Evolutionary conservation across 352 stramenopile genomes (phyloP).

Genomic region (Globisporangium cederbergense): DNA sequence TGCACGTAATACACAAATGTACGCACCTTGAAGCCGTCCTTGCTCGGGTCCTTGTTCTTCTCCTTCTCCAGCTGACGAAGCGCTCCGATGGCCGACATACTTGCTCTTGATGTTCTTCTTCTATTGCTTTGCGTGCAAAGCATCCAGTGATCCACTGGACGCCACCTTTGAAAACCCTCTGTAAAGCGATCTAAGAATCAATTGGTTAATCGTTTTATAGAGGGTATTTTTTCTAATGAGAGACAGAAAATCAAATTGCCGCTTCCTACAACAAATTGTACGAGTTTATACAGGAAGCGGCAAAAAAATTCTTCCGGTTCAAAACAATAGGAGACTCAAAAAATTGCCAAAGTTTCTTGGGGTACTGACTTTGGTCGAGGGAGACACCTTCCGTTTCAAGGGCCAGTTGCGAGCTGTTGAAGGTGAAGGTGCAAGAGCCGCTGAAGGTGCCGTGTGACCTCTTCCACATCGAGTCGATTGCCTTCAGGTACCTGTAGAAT

Average conservation of each 20-base stretch:
- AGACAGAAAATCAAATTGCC: too few species aligned
- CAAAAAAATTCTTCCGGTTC: too few species aligned
- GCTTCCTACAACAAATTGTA: too few species aligned
- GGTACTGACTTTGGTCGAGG: too few species aligned
- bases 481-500: slow-evolving; percentile 3
- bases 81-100: slow-evolving; percentile 80
- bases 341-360: too few species aligned
- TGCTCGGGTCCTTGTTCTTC: slow-evolving; percentile 66
- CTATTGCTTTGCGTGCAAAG: slow-evolving; percentile 15
- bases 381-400: too few species aligned
- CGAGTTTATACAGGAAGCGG: too few species aligned
- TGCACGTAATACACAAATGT: too few species aligned
- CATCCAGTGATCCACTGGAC: neutral
- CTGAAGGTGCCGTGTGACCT: slow-evolving; percentile 16
- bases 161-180: slow-evolving; percentile 6
- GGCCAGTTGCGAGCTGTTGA: too few species aligned
- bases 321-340: too few species aligned
- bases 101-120: slow-evolving; percentile 19
- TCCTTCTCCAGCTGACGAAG: slow-evolving; percentile 84
- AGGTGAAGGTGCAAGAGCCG: neutral
- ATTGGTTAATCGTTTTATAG: neutral
- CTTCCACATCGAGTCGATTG: slow-evolving; percentile 17
- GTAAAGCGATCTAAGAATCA: slow-evolving; percentile 7
- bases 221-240: neutral
- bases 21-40: slow-evolving; percentile 52